These are phyloP conservation scores for Gaultheria prostrata DNA, from an alignment of 148 eudicot species.

Conservation along the genomic window DNA sequence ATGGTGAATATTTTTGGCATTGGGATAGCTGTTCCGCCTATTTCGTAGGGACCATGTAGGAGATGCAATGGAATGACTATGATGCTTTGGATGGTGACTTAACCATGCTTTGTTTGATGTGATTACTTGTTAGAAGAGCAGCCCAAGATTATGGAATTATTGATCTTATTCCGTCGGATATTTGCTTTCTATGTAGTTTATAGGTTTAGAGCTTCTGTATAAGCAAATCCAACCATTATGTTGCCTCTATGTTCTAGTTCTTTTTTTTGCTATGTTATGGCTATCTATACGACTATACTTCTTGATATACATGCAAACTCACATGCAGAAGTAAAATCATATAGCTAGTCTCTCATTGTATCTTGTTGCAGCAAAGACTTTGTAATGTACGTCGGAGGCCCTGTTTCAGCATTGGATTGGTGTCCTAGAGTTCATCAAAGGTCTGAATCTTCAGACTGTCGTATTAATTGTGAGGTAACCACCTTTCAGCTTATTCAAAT, in stretches of 20 bases:
- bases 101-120: too few relatives aligned
- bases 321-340: not conserved
- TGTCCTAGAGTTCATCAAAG: conserved; percentile 57
- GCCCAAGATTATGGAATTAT: too few relatives aligned
- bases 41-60: too few relatives aligned
- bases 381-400: conserved; percentile 78
- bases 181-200: too few relatives aligned
- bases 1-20: too few relatives aligned
- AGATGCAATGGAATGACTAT: too few relatives aligned
- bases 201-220: not conserved
- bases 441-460: conserved; percentile 23
- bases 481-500: not conserved
- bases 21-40: too few relatives aligned
- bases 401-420: conserved; percentile 92
- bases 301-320: not conserved
- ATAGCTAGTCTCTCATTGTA: conserved; percentile 21
- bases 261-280: not conserved
- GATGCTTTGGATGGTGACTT: too few relatives aligned
- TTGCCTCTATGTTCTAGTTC: not conserved
- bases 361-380: conserved; percentile 76
- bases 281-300: not conserved
- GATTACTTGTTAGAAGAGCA: too few relatives aligned
- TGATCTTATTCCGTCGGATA: too few relatives aligned
- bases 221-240: not conserved
- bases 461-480: conserved; percentile 58